Conservation (phyloP, 495 filamentous ascomycete genomes). For the Penicillium lagena region DNA sequence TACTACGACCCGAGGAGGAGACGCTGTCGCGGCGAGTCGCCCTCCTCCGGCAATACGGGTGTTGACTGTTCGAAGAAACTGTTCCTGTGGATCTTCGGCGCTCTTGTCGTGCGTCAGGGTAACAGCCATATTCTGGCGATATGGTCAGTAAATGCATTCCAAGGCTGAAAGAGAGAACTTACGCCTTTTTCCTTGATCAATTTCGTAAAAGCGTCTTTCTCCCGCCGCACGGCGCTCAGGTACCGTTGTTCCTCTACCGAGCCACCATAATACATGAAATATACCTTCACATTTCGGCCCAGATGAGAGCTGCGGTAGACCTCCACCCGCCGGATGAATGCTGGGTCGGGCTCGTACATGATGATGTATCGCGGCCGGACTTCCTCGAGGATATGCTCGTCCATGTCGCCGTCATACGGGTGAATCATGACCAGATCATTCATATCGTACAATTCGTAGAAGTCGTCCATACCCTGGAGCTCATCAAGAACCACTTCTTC, state of each 20-base stretch:
- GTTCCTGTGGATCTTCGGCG: conserved; percentile 80
- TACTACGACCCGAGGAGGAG: conserved; percentile 89
- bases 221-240: conserved; percentile 76
- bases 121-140: conserved; percentile 66
- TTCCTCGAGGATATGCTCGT: conserved; percentile 93
- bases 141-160: not conserved
- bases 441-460: conserved; percentile 90
- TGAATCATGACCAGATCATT: conserved; percentile 82
- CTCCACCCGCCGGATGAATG: conserved; percentile 90
- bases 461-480: conserved; percentile 84
- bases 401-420: conserved; percentile 91
- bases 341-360: conserved; percentile 97
- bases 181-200: conserved; percentile 87
- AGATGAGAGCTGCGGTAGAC: conserved; percentile 93
- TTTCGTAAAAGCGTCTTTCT: conserved; percentile 92
- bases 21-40: conserved; percentile 75
- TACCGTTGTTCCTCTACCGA: conserved; percentile 97
- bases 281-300: conserved; percentile 81
- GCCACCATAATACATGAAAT: conserved; percentile 92
- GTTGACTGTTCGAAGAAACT: conserved; percentile 91
- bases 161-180: conserved; percentile 7
- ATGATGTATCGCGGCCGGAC: conserved; percentile 88
- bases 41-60: conserved; percentile 95
- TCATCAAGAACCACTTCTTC: conserved; percentile 75
- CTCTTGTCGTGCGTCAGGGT: conserved; percentile 70